Conservation (phyloP, 495 filamentous ascomycete species). For the Aspergillus homomorphus region DNA sequence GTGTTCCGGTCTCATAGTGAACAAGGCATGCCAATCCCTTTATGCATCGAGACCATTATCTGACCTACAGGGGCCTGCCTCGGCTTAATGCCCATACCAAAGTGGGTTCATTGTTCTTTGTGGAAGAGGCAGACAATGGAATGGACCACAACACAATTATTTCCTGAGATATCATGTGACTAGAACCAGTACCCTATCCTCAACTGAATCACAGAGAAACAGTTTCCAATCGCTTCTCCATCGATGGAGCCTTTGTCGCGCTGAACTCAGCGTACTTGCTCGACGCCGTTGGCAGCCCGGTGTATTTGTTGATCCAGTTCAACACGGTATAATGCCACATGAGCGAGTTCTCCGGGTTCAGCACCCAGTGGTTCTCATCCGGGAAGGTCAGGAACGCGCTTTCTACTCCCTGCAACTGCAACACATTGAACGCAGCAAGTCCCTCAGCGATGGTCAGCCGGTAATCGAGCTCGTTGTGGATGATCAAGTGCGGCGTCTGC, state of each 20-base stretch:
- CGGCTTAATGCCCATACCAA: not conserved
- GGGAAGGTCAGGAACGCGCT: slow-evolving; percentile 72
- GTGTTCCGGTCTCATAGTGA: not conserved
- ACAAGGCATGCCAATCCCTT: not conserved
- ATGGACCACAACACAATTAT: not conserved
- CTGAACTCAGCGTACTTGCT: slow-evolving; percentile 8
- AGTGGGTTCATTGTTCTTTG: not conserved
- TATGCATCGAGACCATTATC: not conserved
- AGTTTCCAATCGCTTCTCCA: slow-evolving; percentile 23
- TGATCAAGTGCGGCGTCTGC: slow-evolving; percentile 83
- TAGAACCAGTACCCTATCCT: not conserved
- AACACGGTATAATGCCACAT: slow-evolving; percentile 89
- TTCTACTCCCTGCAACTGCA: slow-evolving; percentile 61
- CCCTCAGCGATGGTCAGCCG: slow-evolving; percentile 81
- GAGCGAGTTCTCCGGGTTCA: slow-evolving; percentile 87
- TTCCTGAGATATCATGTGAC: not conserved
- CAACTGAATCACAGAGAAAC: slow-evolving; percentile 18
- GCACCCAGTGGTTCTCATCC: slow-evolving; percentile 83
- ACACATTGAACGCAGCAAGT: slow-evolving; percentile 80
- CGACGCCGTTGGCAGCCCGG: slow-evolving; percentile 48
- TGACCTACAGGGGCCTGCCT: not conserved
- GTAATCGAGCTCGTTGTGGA: slow-evolving; percentile 92
- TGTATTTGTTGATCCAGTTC: slow-evolving; percentile 84
- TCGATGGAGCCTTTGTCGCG: not conserved
- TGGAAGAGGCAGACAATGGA: not conserved